Percentiles rank a stretch among this genome's conserved stretches.
Evolutionary conservation across 2,329 filamentous ascomycete species (phyloP).

Genomic region (Sporothrix brunneoviolacea): DNA sequence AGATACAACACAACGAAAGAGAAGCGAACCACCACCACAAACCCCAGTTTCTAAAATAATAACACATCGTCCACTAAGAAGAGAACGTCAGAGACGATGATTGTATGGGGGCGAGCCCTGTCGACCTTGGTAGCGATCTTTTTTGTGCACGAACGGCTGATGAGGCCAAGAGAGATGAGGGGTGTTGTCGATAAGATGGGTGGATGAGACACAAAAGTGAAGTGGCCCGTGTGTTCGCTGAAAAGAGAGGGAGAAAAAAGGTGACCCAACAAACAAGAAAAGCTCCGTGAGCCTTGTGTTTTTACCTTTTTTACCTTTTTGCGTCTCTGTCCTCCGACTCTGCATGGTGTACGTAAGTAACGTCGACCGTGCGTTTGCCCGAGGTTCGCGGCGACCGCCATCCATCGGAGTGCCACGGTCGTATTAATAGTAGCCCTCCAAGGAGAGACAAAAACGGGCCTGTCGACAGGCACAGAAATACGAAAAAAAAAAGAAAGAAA

Average conservation of each 20-base stretch:
- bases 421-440: slow-evolving; percentile 4
- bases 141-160: neutral
- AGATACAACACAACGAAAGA: too few relatives aligned
- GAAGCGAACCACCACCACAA: too few relatives aligned
- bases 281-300: too few relatives aligned
- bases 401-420: neutral
- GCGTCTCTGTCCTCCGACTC: neutral
- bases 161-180: neutral
- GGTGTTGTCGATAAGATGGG: neutral
- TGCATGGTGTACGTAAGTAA: neutral
- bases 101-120: neutral
- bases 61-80: too few relatives aligned
- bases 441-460: neutral
- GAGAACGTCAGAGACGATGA: neutral
- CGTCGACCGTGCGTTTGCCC: slow-evolving; percentile 2
- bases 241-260: too few relatives aligned
- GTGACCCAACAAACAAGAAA: too few relatives aligned
- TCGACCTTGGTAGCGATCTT: neutral
- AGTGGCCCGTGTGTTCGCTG: neutral
- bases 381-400: slow-evolving; percentile 3
- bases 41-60: too few relatives aligned
- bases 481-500: neutral
- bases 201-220: neutral
- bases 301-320: neutral
- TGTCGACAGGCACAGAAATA: too few relatives aligned